Percentiles rank a stretch among this genome's conserved stretches.
phyloP scores from a whole-genome alignment of 208 protist species.

The Leishmania arabica region DNA sequence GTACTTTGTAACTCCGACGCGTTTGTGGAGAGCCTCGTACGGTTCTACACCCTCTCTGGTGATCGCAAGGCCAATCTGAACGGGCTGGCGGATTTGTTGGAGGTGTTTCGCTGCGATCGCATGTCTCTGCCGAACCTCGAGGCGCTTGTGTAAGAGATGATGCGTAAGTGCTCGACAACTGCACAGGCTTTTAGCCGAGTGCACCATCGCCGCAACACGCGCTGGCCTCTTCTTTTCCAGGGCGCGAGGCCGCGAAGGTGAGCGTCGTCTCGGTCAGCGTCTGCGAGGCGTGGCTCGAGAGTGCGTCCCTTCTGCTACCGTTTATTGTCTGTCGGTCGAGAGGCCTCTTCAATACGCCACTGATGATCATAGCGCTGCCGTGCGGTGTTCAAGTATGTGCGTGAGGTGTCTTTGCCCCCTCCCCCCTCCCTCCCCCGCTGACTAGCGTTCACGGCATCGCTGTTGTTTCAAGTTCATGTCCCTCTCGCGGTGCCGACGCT shows the following conservation, averaged over 20 bases:
- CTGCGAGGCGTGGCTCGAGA: not conserved
- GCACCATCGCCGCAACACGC: not conserved
- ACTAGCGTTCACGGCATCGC: not conserved
- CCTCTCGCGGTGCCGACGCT: not conserved
- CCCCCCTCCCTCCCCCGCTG: not conserved
- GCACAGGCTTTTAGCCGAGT: not conserved
- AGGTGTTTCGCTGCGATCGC: constrained; percentile 72
- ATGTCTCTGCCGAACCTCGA: constrained; percentile 60
- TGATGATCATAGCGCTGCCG: not conserved
- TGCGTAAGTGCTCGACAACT: not conserved
- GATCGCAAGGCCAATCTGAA: constrained; percentile 51
- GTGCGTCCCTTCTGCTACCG: not conserved
- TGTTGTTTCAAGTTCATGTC: not conserved
- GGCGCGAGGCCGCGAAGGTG: not conserved
- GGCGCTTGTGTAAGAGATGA: constrained; percentile 44
- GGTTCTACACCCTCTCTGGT: constrained; percentile 76
- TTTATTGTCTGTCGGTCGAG: not conserved
- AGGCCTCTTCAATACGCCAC: not conserved
- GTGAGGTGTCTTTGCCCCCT: not conserved
- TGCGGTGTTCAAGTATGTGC: not conserved
- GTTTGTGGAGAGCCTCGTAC: constrained; percentile 77
- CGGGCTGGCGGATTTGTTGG: constrained; percentile 60
- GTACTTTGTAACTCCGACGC: constrained; percentile 59
- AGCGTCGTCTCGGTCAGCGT: not conserved
- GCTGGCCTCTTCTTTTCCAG: not conserved